Conservation (phyloP, 2,329 filamentous ascomycete species). For the Fusarium verticillioides region DNA sequence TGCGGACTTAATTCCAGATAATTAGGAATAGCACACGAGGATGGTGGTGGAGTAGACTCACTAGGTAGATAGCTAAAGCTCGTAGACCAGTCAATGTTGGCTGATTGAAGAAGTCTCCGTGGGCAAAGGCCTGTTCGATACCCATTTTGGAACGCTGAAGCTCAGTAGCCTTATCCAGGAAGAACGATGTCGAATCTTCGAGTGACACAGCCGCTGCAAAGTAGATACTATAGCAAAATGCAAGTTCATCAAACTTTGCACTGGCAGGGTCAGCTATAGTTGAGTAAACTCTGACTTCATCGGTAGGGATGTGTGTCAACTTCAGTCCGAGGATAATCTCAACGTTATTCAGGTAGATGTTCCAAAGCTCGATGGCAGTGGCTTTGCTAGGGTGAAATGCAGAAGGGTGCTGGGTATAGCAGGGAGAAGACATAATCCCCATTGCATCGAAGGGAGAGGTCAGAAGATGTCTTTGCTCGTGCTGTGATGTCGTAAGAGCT, state of each 20-base stretch:
- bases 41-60: fast-evolving
- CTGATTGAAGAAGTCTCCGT: neutral
- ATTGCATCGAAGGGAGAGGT: neutral
- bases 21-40: neutral
- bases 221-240: slow-evolving; percentile 4
- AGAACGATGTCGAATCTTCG: neutral
- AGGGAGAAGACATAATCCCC: neutral
- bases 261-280: neutral
- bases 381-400: neutral
- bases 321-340: neutral
- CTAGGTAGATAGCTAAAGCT: slow-evolving; percentile 3
- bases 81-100: neutral
- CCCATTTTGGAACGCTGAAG: neutral
- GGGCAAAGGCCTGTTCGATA: neutral
- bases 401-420: neutral
- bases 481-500: fast-evolving
- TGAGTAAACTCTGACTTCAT: slow-evolving; percentile 2
- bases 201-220: neutral
- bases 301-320: neutral
- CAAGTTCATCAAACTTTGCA: neutral
- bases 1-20: neutral
- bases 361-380: neutral
- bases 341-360: neutral
- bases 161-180: neutral
- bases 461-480: fast-evolving